Conservation (phyloP, 805 yeast species). For the Cyberlindnera meyerae region DNA sequence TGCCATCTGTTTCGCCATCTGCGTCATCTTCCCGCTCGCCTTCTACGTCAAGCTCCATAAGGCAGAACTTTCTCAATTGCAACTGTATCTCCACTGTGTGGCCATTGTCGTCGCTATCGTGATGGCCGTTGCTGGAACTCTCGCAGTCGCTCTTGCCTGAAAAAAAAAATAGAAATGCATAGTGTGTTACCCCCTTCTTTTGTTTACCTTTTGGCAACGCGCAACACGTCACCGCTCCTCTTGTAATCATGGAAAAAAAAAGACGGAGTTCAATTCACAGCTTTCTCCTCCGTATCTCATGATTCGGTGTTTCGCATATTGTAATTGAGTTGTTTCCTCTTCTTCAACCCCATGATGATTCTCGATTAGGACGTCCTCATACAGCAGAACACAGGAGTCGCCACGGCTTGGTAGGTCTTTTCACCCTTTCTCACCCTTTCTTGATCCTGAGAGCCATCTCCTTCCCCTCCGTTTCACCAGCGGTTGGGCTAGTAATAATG, state of each 20-base stretch:
- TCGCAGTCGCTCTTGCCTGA: conserved; percentile 23
- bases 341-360: conserved; percentile 7
- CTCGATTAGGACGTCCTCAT: conserved; percentile 21
- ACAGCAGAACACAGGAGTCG: conserved; percentile 24
- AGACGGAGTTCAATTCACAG: too few species aligned
- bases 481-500: too few species aligned
- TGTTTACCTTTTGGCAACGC: conserved; percentile 4
- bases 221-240: neutral
- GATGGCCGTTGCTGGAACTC: conserved; percentile 22
- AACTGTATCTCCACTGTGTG: conserved; percentile 17
- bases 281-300: too few species aligned
- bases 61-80: conserved; percentile 28
- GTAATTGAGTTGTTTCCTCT: conserved; percentile 1
- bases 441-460: too few species aligned
- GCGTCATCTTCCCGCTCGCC: conserved; percentile 62
- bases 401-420: conserved; percentile 15
- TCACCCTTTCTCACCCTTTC: too few species aligned
- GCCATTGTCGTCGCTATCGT: conserved; percentile 8
- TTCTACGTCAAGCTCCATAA: conserved; percentile 54
- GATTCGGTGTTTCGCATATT: too few species aligned
- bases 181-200: neutral
- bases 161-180: neutral
- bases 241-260: too few species aligned
- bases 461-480: neutral
- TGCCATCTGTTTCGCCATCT: conserved; percentile 66